Base-by-base conservation (phyloP, 1,284 basidiomycete genomes). In the Leccinum griseonigrum region DNA sequence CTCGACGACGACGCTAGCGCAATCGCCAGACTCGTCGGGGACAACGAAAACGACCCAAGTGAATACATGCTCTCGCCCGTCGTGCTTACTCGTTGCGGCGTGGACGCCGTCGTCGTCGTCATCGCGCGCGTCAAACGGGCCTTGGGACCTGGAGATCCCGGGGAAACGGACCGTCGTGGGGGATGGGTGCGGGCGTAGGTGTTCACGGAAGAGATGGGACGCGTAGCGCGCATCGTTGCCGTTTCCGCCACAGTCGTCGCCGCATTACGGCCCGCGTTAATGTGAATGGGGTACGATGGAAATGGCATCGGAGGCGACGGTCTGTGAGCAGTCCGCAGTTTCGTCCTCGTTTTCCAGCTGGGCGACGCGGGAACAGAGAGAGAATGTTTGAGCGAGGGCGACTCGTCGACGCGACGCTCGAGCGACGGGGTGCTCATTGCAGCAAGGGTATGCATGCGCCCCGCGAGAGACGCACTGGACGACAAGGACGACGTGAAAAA, bases 401-500 rank as follows among this genome's bases (percentile, higher is more conserved):
- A 62, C 11, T 6, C 43, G 18, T 52, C 38, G 8, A 31, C 48
- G 11, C 16, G 40, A 26, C 7, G 60, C 1, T 14, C 28, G 26
- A 40, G 54, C 36, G 34, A 46, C 1, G 43, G 48, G 1, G 59
- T 51, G 46, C 28, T 18, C 16, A n/a, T 38, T 3, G 48, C 2
- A 2, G 53, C 51, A 48, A 60, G 13, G 10, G 40, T 16, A 34
- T 62, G 34, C 61, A 51, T 36, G 22, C 46, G 56, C 13, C 56
- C 22, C 10, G 60, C 53, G 7, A 74, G 60, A n/a, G 71, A 71
- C n/a, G 34, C n/a, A 7, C 61, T 64, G 36, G 63, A 64, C 14
- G 69, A 65, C 31, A 57, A 29, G 1, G 73, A 50, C 7, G 73
- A 65, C 0, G 74, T 69, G 46, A 74, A 73, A 56, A 74, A 75